Percentiles rank a stretch among this genome's conserved stretches.
phyloP scores from a whole-genome alignment of 2,329 filamentous ascomycete genomes.

The Thermoascus crustaceus region DNA sequence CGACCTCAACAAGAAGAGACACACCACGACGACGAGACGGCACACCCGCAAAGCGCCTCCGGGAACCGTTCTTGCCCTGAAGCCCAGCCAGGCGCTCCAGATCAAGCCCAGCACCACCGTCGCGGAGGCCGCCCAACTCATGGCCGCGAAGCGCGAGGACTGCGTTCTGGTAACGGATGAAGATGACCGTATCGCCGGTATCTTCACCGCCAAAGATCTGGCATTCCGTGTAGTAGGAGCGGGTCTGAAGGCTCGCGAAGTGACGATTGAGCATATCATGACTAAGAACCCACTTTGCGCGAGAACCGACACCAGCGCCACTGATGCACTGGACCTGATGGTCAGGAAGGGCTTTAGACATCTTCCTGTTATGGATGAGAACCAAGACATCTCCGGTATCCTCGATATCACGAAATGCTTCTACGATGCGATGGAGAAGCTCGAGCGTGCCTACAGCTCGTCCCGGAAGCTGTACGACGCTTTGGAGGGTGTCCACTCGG shows the following conservation, averaged over 20 bases:
- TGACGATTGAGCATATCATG: slow-evolving; percentile 98
- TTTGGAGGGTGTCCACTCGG: slow-evolving; percentile 92
- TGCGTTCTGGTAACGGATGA: slow-evolving; percentile 97
- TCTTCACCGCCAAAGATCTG: slow-evolving; percentile 97
- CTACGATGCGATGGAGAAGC: slow-evolving; percentile 99
- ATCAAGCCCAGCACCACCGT: slow-evolving; percentile 94
- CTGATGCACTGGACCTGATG: slow-evolving; percentile 95
- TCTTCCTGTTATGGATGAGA: slow-evolving; percentile 98
- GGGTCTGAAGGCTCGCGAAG: slow-evolving; percentile 77
- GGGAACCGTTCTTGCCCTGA: slow-evolving; percentile 88
- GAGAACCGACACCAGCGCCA: slow-evolving; percentile 94
- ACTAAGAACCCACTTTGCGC: slow-evolving; percentile 98
- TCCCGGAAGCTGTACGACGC: slow-evolving; percentile 98
- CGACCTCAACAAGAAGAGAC: slow-evolving; percentile 96
- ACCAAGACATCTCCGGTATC: slow-evolving; percentile 97
- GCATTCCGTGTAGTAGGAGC: slow-evolving; percentile 92
- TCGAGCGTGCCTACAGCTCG: slow-evolving; percentile 93
- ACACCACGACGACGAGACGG: slow-evolving; percentile 66
- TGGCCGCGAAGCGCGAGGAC: slow-evolving; percentile 97
- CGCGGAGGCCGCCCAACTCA: slow-evolving; percentile 91
- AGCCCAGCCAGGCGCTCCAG: slow-evolving; percentile 90
- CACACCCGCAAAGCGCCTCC: slow-evolving; percentile 89
- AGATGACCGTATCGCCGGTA: slow-evolving; percentile 94
- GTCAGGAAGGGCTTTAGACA: slow-evolving; percentile 97
- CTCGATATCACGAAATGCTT: slow-evolving; percentile 99